Conservation (phyloP, 352 stramenopile genomes). For the Phytophthora tentaculata region DNA sequence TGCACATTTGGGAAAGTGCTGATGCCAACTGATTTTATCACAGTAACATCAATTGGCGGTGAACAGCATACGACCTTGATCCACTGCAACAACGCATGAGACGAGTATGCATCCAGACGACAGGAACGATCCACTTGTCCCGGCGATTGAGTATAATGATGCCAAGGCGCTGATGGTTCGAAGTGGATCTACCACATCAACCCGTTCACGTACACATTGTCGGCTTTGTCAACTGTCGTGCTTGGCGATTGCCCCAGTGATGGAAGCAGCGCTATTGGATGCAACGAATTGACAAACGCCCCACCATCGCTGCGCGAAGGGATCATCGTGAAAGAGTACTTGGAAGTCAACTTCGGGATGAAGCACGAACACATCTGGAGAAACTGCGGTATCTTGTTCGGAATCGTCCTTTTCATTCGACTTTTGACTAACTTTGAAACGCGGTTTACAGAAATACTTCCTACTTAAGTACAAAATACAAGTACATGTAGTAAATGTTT, state of each 20-base stretch:
- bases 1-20: no score
- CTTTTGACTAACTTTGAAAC: constrained; percentile 6
- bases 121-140: neutral
- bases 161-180: constrained; percentile 1
- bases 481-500: no score
- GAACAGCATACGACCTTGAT: neutral
- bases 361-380: constrained; percentile 16
- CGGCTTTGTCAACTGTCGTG: constrained; percentile 32
- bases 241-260: constrained; percentile 38
- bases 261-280: constrained; percentile 11
- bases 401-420: constrained; percentile 20
- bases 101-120: constrained; percentile 4
- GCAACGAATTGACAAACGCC: constrained; percentile 14
- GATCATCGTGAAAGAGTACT: constrained; percentile 24
- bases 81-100: neutral
- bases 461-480: no score
- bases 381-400: constrained; percentile 17
- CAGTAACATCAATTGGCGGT: neutral
- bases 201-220: constrained; percentile 41
- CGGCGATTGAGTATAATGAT: constrained; percentile 1
- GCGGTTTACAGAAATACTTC: no score
- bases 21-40: no score
- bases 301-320: constrained; percentile 10
- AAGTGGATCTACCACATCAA: constrained; percentile 40
- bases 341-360: constrained; percentile 18